Evolutionary conservation across 805 yeast genomes (phyloP).

Genomic region (Maudiozyma bulderi): DNA sequence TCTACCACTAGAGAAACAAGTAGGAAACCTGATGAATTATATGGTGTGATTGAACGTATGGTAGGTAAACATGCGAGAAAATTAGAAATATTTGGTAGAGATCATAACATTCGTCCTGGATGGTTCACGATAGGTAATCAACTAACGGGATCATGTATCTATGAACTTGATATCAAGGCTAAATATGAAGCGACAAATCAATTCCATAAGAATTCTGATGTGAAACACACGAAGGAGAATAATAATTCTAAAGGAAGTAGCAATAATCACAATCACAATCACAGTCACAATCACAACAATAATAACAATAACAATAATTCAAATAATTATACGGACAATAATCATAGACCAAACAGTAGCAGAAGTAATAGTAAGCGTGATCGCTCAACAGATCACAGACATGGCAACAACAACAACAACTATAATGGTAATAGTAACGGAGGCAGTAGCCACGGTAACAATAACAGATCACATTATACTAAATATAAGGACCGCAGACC

Average conservation of each 20-base stretch:
- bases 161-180: slow-evolving; percentile 46
- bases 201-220: background rate
- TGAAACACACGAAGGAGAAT: background rate
- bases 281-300: background rate
- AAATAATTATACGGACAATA: background rate
- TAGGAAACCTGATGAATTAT: slow-evolving; percentile 85
- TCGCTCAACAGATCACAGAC: background rate
- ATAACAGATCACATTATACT: background rate
- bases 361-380: background rate
- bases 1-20: slow-evolving; percentile 82
- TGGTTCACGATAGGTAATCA: slow-evolving; percentile 89
- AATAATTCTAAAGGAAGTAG: too few relatives aligned
- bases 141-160: slow-evolving; percentile 46
- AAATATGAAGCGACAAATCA: slow-evolving; percentile 26
- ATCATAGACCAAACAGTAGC: background rate
- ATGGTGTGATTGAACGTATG: slow-evolving; percentile 74
- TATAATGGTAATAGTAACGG: background rate
- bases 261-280: background rate
- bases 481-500: too few relatives aligned
- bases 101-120: slow-evolving; percentile 77
- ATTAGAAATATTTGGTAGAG: slow-evolving; percentile 82
- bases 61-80: slow-evolving; percentile 73
- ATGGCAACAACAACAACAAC: background rate
- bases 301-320: background rate
- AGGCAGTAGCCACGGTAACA: background rate